Evolutionary conservation across 208 protist genomes (phyloP).

Genomic region (Trypanosoma melophagium): DNA sequence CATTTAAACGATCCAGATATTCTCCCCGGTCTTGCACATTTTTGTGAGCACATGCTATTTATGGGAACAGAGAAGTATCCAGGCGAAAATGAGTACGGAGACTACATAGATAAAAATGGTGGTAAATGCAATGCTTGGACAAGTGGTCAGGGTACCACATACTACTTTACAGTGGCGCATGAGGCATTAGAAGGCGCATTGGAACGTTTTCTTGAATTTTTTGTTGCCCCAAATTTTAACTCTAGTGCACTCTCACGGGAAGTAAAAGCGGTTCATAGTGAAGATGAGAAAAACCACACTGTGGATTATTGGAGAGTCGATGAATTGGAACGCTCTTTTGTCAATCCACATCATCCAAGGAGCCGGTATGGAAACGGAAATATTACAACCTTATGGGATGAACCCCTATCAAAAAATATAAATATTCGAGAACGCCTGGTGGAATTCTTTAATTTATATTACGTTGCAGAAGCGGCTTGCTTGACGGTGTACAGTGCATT

Average conservation of each 20-base stretch:
- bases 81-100: slow-evolving; percentile 83
- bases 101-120: slow-evolving; percentile 65
- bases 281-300: slow-evolving; percentile 91
- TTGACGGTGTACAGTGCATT: slow-evolving; percentile 48
- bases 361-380: slow-evolving; percentile 90
- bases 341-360: slow-evolving; percentile 64
- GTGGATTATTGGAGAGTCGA: slow-evolving; percentile 79
- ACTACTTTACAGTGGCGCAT: slow-evolving; percentile 84
- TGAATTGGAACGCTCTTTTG: slow-evolving; percentile 62
- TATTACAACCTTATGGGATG: slow-evolving; percentile 69
- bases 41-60: slow-evolving; percentile 95
- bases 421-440: slow-evolving; percentile 66
- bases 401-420: slow-evolving; percentile 45
- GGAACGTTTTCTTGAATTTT: slow-evolving; percentile 94
- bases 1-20: slow-evolving; percentile 61
- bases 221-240: slow-evolving; percentile 89
- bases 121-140: slow-evolving; percentile 91
- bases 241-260: slow-evolving; percentile 74
- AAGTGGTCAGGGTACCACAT: slow-evolving; percentile 68
- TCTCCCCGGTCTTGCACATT: slow-evolving; percentile 87
- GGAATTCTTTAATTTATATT: slow-evolving; percentile 70
- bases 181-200: slow-evolving; percentile 76
- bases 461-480: slow-evolving; percentile 55
- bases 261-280: slow-evolving; percentile 92
- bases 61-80: slow-evolving; percentile 93